Conservation (phyloP, 2,329 filamentous ascomycete species). For the Aureobasidium lini region DNA sequence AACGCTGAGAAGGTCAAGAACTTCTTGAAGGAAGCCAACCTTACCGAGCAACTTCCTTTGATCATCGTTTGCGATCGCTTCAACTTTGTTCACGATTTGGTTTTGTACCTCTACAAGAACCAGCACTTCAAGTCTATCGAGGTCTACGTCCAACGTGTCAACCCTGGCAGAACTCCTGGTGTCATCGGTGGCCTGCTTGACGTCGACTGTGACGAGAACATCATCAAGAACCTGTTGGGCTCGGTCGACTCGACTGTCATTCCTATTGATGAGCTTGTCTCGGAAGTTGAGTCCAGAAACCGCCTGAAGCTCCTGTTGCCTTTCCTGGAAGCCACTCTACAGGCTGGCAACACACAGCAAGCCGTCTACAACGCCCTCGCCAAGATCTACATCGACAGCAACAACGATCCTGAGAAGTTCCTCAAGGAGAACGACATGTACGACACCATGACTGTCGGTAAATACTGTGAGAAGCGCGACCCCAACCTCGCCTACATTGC, state of each 20-base stretch:
- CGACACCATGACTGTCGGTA: slow-evolving; percentile 83
- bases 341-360: slow-evolving; percentile 87
- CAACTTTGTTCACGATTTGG: slow-evolving; percentile 95
- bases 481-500: slow-evolving; percentile 92
- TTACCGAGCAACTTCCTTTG: slow-evolving; percentile 86
- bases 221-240: slow-evolving; percentile 84
- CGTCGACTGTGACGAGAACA: slow-evolving; percentile 91
- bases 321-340: slow-evolving; percentile 88
- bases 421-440: slow-evolving; percentile 96
- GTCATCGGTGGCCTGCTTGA: slow-evolving; percentile 91
- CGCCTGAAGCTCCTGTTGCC: slow-evolving; percentile 89
- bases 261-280: slow-evolving; percentile 88
- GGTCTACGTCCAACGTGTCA: slow-evolving; percentile 94
- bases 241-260: slow-evolving; percentile 80
- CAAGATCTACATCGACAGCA: slow-evolving; percentile 98
- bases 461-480: slow-evolving; percentile 98
- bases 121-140: slow-evolving; percentile 99
- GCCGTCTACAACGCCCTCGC: slow-evolving; percentile 95
- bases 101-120: slow-evolving; percentile 96
- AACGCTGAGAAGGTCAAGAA: slow-evolving; percentile 97
- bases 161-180: slow-evolving; percentile 80
- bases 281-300: slow-evolving; percentile 92
- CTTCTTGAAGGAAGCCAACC: slow-evolving; percentile 92
- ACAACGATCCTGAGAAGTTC: slow-evolving; percentile 97
- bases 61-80: slow-evolving; percentile 99